phyloP scores from a whole-genome alignment of 129 eudicot genomes.

The Escallonia herrerae region DNA sequence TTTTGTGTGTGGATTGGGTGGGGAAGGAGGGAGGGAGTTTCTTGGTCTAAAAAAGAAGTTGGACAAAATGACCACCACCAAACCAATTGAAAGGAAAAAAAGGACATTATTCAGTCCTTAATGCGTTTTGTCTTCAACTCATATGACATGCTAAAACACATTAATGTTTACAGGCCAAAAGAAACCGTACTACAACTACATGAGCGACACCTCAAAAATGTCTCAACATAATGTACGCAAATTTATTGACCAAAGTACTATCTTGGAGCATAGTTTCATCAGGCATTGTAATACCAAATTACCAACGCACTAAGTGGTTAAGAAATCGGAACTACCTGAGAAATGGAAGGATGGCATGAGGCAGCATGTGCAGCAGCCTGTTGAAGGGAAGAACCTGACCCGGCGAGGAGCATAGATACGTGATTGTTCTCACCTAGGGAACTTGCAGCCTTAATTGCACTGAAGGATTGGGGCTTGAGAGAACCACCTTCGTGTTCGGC shows the following conservation, averaged over 20 bases:
- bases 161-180: neutral
- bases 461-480: constrained; percentile 57
- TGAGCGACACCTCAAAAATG: neutral
- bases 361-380: constrained; percentile 89
- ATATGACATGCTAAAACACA: neutral
- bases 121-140: neutral
- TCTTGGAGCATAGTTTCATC: neutral
- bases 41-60: too few species aligned
- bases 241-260: neutral
- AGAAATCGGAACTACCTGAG: constrained; percentile 43
- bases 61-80: too few species aligned
- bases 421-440: constrained; percentile 52
- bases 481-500: constrained; percentile 91
- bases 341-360: constrained; percentile 74
- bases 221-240: neutral
- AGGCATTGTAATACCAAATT: neutral
- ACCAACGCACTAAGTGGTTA: neutral
- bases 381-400: constrained; percentile 73
- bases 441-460: constrained; percentile 83
- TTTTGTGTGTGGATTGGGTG: too few species aligned
- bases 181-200: neutral
- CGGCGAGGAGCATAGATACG: constrained; percentile 76
- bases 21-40: too few species aligned
- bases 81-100: too few species aligned
- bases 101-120: neutral